A percentile compares a stretch with the other conserved stretches of the same genome.
Evolutionary conservation across 371 early-diverging fungal species (phyloP).

Genomic region (Syncephalastrum monosporum): DNA sequence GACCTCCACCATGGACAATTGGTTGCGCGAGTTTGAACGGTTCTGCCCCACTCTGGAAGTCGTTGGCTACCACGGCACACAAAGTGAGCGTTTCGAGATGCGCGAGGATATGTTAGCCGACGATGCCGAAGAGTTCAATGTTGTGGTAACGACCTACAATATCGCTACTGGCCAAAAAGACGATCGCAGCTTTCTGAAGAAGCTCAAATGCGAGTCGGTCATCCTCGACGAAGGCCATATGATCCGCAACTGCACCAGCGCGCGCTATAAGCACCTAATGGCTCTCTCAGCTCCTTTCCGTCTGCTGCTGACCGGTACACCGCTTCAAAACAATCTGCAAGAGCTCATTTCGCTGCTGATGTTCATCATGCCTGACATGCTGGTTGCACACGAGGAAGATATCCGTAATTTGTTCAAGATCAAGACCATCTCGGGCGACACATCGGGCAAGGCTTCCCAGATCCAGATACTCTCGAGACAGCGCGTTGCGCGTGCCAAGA

Average conservation of each 20-base stretch:
- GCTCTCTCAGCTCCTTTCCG: slow-evolving; percentile 58
- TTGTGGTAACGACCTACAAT: slow-evolving; percentile 73
- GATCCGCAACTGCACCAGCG: slow-evolving; percentile 82
- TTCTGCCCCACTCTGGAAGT: slow-evolving; percentile 73
- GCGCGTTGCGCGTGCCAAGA: slow-evolving; percentile 67
- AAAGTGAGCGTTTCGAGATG: slow-evolving; percentile 60
- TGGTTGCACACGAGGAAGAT: slow-evolving; percentile 62
- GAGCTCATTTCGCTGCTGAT: slow-evolving; percentile 82
- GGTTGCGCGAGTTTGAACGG: slow-evolving; percentile 83
- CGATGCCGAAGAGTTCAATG: slow-evolving; percentile 36
- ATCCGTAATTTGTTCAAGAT: slow-evolving; percentile 55
- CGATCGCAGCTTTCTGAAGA: slow-evolving; percentile 74
- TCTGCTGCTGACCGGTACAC: slow-evolving; percentile 74
- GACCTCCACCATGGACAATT: slow-evolving; percentile 86
- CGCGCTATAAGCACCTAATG: slow-evolving; percentile 81
- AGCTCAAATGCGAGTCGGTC: slow-evolving; percentile 54
- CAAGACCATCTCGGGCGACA: slow-evolving; percentile 25
- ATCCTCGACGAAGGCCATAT: slow-evolving; percentile 97
- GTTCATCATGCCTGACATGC: slow-evolving; percentile 91
- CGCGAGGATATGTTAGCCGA: slow-evolving; percentile 40
- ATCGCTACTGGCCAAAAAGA: slow-evolving; percentile 71
- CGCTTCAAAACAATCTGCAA: slow-evolving; percentile 89
- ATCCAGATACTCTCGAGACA: slow-evolving; percentile 52
- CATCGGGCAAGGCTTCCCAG: slow-evolving; percentile 9
- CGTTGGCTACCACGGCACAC: slow-evolving; percentile 71